phyloP scores from a whole-genome alignment of 1,284 basidiomycete species.

The Uromyces viciae-fabae region DNA sequence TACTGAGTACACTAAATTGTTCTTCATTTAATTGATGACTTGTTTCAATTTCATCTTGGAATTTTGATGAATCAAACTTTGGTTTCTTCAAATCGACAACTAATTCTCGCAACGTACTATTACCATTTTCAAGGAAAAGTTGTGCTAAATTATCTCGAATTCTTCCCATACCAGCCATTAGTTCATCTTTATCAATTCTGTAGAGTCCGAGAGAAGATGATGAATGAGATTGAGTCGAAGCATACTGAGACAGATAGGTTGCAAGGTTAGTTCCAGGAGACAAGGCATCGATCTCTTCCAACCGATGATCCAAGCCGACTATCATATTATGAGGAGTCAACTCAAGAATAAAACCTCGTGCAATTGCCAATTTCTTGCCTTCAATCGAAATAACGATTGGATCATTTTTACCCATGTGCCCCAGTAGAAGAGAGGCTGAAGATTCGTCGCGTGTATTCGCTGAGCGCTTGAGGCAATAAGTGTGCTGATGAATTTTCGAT shows the following conservation, averaged over 20 bases:
- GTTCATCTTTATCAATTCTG: constrained; percentile 89
- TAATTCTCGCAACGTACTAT: constrained; percentile 62
- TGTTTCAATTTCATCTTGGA: constrained; percentile 46
- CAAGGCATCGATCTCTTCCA: constrained; percentile 56
- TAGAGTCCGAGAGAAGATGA: constrained; percentile 61
- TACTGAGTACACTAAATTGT: constrained; percentile 70
- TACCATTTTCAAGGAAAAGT: constrained; percentile 72
- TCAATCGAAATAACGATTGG: constrained; percentile 76
- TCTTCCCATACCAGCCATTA: constrained; percentile 76
- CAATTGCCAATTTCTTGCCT: constrained; percentile 74
- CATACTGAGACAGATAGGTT: constrained; percentile 5
- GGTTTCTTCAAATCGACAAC: constrained; percentile 78
- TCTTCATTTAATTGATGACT: constrained; percentile 64
- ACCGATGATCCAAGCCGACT: constrained; percentile 73
- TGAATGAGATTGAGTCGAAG: neutral
- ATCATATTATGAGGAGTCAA: constrained; percentile 66
- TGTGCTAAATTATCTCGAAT: constrained; percentile 85
- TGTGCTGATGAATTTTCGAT: constrained; percentile 50
- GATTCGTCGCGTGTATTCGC: neutral
- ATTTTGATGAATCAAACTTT: constrained; percentile 59
- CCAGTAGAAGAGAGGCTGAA: constrained; percentile 65
- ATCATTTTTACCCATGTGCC: constrained; percentile 74
- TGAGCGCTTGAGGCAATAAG: constrained; percentile 17
- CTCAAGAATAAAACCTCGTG: constrained; percentile 75
- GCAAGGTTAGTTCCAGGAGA: constrained; percentile 16